These are phyloP conservation scores for Fraxinus americana DNA, from an alignment of 257 asterid species.

Conservation along the genomic window DNA sequence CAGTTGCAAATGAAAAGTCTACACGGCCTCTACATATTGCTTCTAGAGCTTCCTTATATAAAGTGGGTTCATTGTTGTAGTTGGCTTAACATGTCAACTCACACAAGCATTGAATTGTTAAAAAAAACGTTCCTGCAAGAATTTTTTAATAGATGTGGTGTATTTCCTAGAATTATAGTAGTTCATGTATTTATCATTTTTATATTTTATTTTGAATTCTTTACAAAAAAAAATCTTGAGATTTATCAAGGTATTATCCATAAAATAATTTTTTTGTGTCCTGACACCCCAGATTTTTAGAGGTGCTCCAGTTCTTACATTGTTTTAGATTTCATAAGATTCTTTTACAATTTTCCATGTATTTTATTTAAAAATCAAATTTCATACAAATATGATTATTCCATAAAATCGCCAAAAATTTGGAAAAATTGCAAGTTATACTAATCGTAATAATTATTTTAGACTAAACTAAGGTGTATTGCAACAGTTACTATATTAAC, in stretches of 20 bases:
- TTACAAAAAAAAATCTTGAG: neutral
- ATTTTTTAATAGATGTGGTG: neutral
- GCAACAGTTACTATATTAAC: neutral
- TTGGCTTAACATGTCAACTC: neutral
- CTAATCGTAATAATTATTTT: neutral
- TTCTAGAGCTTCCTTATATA: neutral
- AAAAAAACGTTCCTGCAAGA: neutral
- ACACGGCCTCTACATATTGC: neutral
- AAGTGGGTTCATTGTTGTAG: neutral
- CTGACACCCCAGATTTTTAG: neutral
- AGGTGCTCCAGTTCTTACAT: neutral
- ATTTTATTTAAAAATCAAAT: neutral
- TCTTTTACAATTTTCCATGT: neutral
- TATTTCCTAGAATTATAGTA: neutral
- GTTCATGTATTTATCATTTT: neutral
- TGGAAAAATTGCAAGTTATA: neutral
- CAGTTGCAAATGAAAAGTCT: neutral
- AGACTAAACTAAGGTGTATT: neutral
- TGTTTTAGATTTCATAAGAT: neutral
- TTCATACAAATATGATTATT: neutral
- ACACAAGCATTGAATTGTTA: conserved; percentile 1
- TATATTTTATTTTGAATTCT: neutral
- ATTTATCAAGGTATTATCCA: neutral
- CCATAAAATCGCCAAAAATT: neutral
- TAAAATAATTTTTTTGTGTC: neutral